Conservation (phyloP, 306 rosid species). For the Castanea sativa region DNA sequence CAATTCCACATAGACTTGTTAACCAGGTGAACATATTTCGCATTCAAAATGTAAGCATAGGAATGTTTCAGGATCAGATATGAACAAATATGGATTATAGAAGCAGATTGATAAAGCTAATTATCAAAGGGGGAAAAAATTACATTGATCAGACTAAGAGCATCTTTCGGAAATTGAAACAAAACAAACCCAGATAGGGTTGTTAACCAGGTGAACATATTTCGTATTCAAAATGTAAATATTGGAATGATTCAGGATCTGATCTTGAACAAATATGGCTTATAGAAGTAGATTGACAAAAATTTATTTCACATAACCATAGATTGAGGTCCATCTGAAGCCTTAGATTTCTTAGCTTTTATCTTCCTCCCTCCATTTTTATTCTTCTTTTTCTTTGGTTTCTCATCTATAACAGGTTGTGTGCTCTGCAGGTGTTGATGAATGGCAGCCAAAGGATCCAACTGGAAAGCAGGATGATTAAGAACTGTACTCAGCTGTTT, state of each 20-base stretch:
- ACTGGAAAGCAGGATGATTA: conserved; percentile 48
- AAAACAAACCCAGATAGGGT: neutral
- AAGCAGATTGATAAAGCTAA: neutral
- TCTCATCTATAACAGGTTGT: conserved; percentile 56
- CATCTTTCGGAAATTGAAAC: neutral
- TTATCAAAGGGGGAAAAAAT: neutral
- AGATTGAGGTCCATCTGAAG: conserved; percentile 35
- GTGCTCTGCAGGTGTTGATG: conserved; percentile 53
- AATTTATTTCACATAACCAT: conserved; percentile 47
- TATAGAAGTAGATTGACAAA: conserved; percentile 8
- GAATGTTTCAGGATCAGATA: neutral
- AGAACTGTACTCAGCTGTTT: conserved; percentile 50
- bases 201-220: conserved; percentile 7
- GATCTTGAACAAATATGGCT: conserved; percentile 5
- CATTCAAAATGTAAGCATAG: conserved; percentile 15
- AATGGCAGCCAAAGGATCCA: conserved; percentile 60
- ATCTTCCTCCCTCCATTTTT: conserved; percentile 63
- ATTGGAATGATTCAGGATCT: neutral
- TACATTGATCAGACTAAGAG: neutral
- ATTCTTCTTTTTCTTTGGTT: conserved; percentile 52
- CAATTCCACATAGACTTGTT: neutral
- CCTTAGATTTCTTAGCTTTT: conserved; percentile 54
- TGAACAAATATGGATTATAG: conserved; percentile 4
- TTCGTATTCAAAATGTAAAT: conserved; percentile 14
- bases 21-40: conserved; percentile 5